Evolutionary conservation across 768 basidiomycete species (phyloP).

Genomic region (Psilocybe tampanensis): DNA sequence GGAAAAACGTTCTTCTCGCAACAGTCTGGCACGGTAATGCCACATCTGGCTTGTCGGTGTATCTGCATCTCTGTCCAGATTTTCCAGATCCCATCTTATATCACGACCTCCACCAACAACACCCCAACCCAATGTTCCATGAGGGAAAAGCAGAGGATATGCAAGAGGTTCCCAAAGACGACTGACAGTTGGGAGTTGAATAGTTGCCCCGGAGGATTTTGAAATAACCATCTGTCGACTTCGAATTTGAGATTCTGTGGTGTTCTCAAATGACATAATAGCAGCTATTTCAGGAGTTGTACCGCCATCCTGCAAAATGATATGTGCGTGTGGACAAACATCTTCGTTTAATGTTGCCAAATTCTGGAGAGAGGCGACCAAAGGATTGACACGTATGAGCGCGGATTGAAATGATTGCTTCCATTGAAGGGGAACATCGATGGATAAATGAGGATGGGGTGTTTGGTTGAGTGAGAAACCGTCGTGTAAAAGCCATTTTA

Average conservation of each 20-base stretch:
- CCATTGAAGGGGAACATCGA: slow-evolving; percentile 15
- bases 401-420: slow-evolving; percentile 5
- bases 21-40: slow-evolving; percentile 32
- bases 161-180: slow-evolving; percentile 37
- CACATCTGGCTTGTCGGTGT: slow-evolving; percentile 31
- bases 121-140: slow-evolving; percentile 37
- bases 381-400: slow-evolving; percentile 17
- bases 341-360: neutral
- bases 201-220: neutral
- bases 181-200: slow-evolving; percentile 27
- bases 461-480: slow-evolving; percentile 12
- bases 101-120: neutral
- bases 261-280: slow-evolving; percentile 20
- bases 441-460: too few species aligned
- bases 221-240: slow-evolving; percentile 19
- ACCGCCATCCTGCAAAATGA: slow-evolving; percentile 23
- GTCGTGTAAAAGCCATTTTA: slow-evolving; percentile 36
- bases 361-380: slow-evolving; percentile 7
- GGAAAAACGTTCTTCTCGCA: slow-evolving; percentile 30
- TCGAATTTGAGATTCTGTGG: slow-evolving; percentile 12
- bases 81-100: neutral
- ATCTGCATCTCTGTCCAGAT: slow-evolving; percentile 3
- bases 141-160: slow-evolving; percentile 40
- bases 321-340: neutral
- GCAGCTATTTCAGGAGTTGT: slow-evolving; percentile 27